Evolutionary conservation across 257 asterid genomes (phyloP).

Genomic region (Ballota nigra): DNA sequence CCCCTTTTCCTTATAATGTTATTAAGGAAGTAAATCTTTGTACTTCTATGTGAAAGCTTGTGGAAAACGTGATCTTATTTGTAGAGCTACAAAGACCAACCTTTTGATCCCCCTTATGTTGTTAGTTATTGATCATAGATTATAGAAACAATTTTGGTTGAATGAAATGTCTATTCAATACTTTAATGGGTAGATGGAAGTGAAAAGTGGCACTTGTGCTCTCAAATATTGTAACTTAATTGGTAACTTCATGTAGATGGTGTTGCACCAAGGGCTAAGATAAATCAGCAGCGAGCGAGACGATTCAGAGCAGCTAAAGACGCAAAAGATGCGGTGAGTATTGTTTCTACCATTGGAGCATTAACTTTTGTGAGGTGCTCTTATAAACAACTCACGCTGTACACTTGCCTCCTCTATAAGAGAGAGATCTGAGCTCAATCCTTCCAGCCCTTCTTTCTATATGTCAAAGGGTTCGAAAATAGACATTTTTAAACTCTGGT

Average conservation of each 20-base stretch:
- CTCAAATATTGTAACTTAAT: background rate
- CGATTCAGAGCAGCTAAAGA: conserved; percentile 97
- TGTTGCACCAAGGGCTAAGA: conserved; percentile 97
- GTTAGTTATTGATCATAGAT: background rate
- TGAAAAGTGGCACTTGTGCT: background rate
- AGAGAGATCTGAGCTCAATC: background rate
- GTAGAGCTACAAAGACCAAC: no score
- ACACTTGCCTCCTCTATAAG: background rate
- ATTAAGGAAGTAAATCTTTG: background rate
- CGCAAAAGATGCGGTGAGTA: conserved; percentile 77
- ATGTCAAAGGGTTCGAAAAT: background rate
- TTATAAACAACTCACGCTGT: no score
- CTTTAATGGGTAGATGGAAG: background rate
- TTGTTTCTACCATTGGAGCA: no score
- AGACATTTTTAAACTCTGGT: conserved; percentile 1
- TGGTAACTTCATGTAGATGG: conserved; percentile 52
- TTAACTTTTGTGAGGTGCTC: no score
- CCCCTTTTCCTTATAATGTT: background rate
- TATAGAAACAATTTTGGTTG: background rate
- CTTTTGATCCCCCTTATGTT: background rate
- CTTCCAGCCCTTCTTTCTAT: background rate
- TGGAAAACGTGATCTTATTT: background rate
- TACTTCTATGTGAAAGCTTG: background rate
- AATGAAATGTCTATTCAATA: background rate
- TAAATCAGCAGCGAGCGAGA: conserved; percentile 94